These are phyloP conservation scores for Suaeda aralocaspica DNA, from an alignment of 148 eudicot genomes.

Conservation along the genomic window DNA sequence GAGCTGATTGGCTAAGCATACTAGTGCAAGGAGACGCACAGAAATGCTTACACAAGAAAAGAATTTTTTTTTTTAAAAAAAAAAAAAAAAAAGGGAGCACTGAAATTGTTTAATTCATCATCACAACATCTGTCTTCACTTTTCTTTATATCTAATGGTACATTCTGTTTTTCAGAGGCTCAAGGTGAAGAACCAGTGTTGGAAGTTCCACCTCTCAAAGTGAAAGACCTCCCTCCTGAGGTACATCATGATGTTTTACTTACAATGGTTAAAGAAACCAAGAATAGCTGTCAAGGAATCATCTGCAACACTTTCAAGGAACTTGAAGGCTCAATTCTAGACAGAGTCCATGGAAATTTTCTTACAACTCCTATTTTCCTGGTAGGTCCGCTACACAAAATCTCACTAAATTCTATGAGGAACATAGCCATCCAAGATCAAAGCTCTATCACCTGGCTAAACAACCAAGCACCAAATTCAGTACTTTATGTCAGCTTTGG, in stretches of 20 bases:
- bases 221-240: slow-evolving; percentile 42
- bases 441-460: slow-evolving; percentile 39
- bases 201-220: slow-evolving; percentile 41
- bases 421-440: slow-evolving; percentile 30
- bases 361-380: slow-evolving; percentile 32
- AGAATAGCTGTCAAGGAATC: slow-evolving; percentile 28
- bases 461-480: slow-evolving; percentile 37
- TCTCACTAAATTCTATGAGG: slow-evolving; percentile 21
- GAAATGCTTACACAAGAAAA: background rate
- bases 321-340: slow-evolving; percentile 33
- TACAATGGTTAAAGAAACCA: slow-evolving; percentile 30
- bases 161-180: slow-evolving; percentile 20
- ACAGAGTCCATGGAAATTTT: slow-evolving; percentile 16
- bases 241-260: slow-evolving; percentile 14
- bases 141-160: background rate
- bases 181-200: slow-evolving; percentile 22
- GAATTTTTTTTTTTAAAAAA: too few species aligned
- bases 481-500: slow-evolving; percentile 58
- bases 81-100: background rate
- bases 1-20: background rate
- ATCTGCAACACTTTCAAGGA: slow-evolving; percentile 51
- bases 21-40: background rate
- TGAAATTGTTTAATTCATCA: background rate
- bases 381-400: slow-evolving; percentile 46
- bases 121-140: too few species aligned